Base-by-base conservation (phyloP, 805 yeast species). In the Dipodascus albidus region DNA sequence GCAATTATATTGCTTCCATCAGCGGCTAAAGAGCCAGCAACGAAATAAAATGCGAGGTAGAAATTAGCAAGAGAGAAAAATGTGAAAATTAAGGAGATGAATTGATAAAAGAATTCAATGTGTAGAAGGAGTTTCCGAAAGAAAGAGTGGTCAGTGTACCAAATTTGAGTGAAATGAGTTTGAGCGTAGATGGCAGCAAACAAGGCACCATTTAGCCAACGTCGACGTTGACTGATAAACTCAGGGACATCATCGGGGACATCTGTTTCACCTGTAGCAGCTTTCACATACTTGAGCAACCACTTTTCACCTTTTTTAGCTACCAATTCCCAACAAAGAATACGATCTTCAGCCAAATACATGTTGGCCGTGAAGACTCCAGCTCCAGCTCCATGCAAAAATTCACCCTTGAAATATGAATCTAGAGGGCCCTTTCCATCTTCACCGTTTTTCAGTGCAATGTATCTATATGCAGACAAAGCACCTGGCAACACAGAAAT, bases 161-260 rank as follows among this genome's bases (percentile, higher is more conserved):
- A 91, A 53, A 93, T 85, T 61, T 86, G 86, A 53, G 81, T 76
- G 76, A 90, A 87, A 66, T 90, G 95, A 53, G 86, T 64, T 58
- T 87, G 87, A 1, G 97, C 82, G 66, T 85, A 93, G 53, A 90
- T 74, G 2, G 98, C 98, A 0, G 99, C 98, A 72, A 93, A 93
- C 65, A 93, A 79, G 1, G 99, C 95, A 67, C 99, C 99, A 68
- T 91, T 91, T 57, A 91, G 77, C 99, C 99, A 91, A 74, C 99
- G 82, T 73, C 99, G 84, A 73, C 99, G 83, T 72, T 91, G 99
- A 53, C 93, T 80, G 52, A 91, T 87, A 64, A 93, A 88, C 65
- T 93, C 98, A n/a, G 96, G 85, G 48, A 90, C 76, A n/a, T 77
- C 74, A 64, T 90, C 97, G 4, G 98, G 98, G 51, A 89, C 96